Conservation (phyloP, 1,284 basidiomycete species). For the Marasmius oreades region DNA sequence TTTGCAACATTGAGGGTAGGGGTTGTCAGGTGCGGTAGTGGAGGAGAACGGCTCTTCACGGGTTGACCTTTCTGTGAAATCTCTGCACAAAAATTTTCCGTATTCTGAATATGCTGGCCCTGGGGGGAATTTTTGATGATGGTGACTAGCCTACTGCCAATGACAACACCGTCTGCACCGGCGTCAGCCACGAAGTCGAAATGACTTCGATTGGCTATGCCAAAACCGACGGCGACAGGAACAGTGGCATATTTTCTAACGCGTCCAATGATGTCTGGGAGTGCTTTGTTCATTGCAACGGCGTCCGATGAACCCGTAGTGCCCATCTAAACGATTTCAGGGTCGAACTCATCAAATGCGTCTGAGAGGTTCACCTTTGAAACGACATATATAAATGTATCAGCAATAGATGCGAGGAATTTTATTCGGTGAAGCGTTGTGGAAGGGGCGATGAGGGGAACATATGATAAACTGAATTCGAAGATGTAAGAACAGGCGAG, state of each 20-base stretch:
- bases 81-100: slow-evolving; percentile 74
- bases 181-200: slow-evolving; percentile 82
- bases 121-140: slow-evolving; percentile 69
- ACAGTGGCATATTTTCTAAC: slow-evolving; percentile 72
- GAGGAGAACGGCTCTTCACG: slow-evolving; percentile 27
- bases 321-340: slow-evolving; percentile 72
- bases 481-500: slow-evolving; percentile 6
- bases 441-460: slow-evolving; percentile 94
- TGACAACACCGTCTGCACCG: slow-evolving; percentile 93
- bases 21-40: slow-evolving; percentile 25
- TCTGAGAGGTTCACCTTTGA: slow-evolving; percentile 60
- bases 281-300: slow-evolving; percentile 67
- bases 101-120: slow-evolving; percentile 52
- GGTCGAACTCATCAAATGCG: background rate
- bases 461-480: slow-evolving; percentile 79
- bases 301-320: slow-evolving; percentile 89
- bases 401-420: slow-evolving; percentile 90
- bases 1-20: slow-evolving; percentile 25
- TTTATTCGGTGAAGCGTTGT: slow-evolving; percentile 86
- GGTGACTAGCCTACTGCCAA: slow-evolving; percentile 84
- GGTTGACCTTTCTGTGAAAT: slow-evolving; percentile 62
- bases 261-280: slow-evolving; percentile 77
- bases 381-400: slow-evolving; percentile 97
- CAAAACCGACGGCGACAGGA: slow-evolving; percentile 95
- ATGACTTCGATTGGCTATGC: slow-evolving; percentile 90